Evolutionary conservation across 1,284 basidiomycete species (phyloP), one percentile per base, ranked within the genome.

Genomic region (Austroboletus niveus): DNA sequence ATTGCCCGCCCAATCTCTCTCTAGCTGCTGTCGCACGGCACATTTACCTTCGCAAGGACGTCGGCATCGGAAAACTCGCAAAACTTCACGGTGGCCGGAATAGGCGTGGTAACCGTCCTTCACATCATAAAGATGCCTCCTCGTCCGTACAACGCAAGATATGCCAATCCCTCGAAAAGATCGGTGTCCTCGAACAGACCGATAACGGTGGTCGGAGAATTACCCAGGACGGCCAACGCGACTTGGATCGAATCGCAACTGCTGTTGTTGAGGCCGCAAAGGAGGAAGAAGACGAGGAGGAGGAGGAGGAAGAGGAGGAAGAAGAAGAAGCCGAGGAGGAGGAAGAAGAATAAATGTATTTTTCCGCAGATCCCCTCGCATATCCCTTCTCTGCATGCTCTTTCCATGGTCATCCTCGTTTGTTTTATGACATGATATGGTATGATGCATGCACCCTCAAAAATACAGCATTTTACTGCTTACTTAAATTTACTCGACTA

Each of bases 11-110:
- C 51, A 51, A n/a, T 45, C 24, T 15, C 20, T 12, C 17, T 47
- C 40, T 15, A 95, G 96, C 96, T 70, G 93, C 96, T 58, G 79
- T 99, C 62, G 96, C 97, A 73, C 90, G 97, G 70, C 96, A 99
- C 86, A 95, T 99, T 78, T 99, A 99, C 85, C 89, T 99, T 71
- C 93, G 96, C 76, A 98, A 98, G 82, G 89, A 94, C 72, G 94
- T 98, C 66, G 96, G 96, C 72, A 86, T 98, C 60, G 96, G 96
- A 67, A 92, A 94, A 47, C 85, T 99, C 53, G 85, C 84, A 75
- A 99, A 98, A 84, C 89, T 98, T 52, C 94, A 99, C 79, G 96
- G 96, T 74, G 92, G 93, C 63, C 87, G 93, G 70, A 93, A 96
- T 79, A 87, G 94, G 71, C 88, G 94, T 57, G 94, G 96, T 53